These are phyloP conservation scores for Trichopus zeylanicus DNA, from an alignment of 116 monocot genomes.

Conservation along the genomic window DNA sequence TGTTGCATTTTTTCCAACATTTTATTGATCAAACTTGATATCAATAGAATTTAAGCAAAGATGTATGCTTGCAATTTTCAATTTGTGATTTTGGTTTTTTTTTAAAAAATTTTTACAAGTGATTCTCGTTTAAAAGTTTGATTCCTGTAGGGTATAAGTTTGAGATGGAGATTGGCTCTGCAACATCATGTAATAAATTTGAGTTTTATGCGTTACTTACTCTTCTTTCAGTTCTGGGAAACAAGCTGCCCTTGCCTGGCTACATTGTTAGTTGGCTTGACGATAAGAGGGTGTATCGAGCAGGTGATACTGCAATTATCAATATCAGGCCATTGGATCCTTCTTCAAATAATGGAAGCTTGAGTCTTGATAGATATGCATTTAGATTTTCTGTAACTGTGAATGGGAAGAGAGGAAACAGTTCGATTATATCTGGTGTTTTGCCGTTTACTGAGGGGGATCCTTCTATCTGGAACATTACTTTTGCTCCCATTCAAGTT, in stretches of 20 bases:
- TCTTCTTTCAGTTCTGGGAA: slow-evolving; percentile 18
- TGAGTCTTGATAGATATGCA: slow-evolving; percentile 12
- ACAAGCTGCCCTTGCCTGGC: slow-evolving; percentile 19
- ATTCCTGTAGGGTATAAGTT: neutral
- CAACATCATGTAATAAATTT: neutral
- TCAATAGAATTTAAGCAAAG: no score
- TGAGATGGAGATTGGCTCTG: neutral
- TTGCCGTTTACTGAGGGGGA: slow-evolving; percentile 33
- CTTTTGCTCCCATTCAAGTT: slow-evolving; percentile 49
- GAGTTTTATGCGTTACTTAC: neutral
- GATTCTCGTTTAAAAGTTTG: neutral
- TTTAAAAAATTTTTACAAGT: neutral
- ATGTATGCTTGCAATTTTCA: no score
- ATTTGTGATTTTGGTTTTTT: neutral
- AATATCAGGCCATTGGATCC: slow-evolving; percentile 38
- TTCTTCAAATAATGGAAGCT: slow-evolving; percentile 11
- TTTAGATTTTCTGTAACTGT: slow-evolving; percentile 55
- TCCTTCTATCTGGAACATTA: slow-evolving; percentile 47
- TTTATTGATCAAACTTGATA: no score
- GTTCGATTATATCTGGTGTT: slow-evolving; percentile 57
- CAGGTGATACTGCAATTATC: slow-evolving; percentile 59
- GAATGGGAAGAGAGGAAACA: slow-evolving; percentile 66
- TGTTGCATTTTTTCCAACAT: no score
- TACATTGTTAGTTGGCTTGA: slow-evolving; percentile 60
- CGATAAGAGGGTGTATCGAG: slow-evolving; percentile 50